Evolutionary conservation across 192 early-diverging fungal species (phyloP), one percentile per base, ranked within the genome.

Genomic region (Backusella tarrabulga): DNA sequence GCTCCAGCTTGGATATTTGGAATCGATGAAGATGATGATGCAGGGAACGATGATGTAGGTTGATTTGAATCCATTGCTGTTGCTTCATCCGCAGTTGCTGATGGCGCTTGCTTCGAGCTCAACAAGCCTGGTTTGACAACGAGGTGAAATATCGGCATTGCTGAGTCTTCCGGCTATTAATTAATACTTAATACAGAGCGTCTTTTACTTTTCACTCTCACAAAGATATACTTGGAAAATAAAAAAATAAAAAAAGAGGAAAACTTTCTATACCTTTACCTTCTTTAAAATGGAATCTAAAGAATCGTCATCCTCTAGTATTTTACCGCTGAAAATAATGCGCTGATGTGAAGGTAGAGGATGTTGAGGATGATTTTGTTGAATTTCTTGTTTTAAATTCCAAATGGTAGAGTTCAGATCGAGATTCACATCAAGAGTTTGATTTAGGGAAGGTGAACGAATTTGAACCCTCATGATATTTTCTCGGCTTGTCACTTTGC

Each of bases 251-350:
- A 32, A 32, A 32, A 1, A 32, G 29, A 29, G 29, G 1, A n/a
- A 52, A 1, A 1, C n/a, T 52, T 15, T 6, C 6, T 15, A 50
- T 50, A 15, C 17, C 4, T 44, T 68, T 77, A 81, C 80, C 72
- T 80, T 83, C 7, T 35, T 63, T 29, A 83, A 40, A 5, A 83
- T 44, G 40, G 42, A 32, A 0, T 36, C 12, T 15, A 83, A 29
- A 14, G 34, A 9, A 17, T 77, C 76, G 19, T 42, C 35, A 68
- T 83, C 76, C n/a, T 46, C 26, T 29, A 83, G 14, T 21, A 80
- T 17, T 35, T 77, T 83, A 21, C 82, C 82, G 15, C 76, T 73
- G 42, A 52, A 79, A 50, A 83, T 83, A 34, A 83, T 68, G 38
- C 82, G 82, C 17, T 83, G 82, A 29, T 77, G 52, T 32, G n/a